Conservation (phyloP, 225 moss, liverwort and hornwort genomes). For the Polytrichum commune region DNA sequence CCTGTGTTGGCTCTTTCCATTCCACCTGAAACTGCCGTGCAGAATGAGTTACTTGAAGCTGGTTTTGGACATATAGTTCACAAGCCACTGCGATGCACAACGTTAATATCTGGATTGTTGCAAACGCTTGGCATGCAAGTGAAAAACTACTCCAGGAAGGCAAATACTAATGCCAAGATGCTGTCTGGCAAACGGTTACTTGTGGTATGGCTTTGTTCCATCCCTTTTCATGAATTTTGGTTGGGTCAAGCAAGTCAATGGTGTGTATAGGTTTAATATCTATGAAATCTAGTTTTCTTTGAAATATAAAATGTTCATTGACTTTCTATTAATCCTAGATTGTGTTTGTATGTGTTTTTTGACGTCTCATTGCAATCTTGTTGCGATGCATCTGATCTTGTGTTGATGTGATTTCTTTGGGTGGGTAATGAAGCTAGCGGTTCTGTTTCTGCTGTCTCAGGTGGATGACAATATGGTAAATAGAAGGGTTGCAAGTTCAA, state of each 20-base stretch:
- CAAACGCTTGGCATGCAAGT: conserved; percentile 45
- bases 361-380: not conserved
- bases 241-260: not conserved
- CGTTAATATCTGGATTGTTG: conserved; percentile 44
- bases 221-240: not conserved
- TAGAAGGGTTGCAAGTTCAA: conserved; percentile 77
- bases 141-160: conserved; percentile 19
- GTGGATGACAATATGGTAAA: conserved; percentile 93
- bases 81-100: conserved; percentile 60
- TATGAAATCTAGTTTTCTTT: not conserved
- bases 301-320: not conserved
- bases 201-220: conserved; percentile 43
- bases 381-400: not conserved
- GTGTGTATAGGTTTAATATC: not conserved
- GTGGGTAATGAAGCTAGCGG: no score
- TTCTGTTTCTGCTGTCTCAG: conserved; percentile 15
- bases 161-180: conserved; percentile 53
- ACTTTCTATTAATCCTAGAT: not conserved
- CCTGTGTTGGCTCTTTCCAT: conserved; percentile 49
- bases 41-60: conserved; percentile 38
- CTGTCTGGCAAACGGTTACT: conserved; percentile 66
- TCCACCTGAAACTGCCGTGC: conserved; percentile 27
- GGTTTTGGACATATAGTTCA: conserved; percentile 46
- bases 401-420: no score
- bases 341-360: not conserved